Conservation (phyloP, 768 basidiomycete genomes). For the Clitopilus hobsonii region DNA sequence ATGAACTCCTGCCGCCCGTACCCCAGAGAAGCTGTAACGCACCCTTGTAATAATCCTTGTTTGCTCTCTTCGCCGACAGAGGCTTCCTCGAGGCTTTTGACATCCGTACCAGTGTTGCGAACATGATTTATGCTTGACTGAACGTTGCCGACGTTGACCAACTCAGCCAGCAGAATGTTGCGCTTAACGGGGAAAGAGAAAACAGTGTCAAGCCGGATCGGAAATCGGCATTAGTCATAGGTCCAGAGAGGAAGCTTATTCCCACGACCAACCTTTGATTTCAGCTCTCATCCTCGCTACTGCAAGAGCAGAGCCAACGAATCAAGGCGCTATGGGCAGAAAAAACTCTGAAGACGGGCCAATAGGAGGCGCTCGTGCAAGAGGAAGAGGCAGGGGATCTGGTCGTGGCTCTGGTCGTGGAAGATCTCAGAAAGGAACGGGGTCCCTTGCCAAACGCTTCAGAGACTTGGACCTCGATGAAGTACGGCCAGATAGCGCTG, state of each 20-base stretch:
- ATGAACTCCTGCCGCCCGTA: not conserved
- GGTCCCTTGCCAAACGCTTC: slow-evolving; percentile 11
- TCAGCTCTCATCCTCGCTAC: not conserved
- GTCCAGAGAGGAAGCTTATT: not conserved
- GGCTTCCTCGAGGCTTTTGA: slow-evolving; percentile 85
- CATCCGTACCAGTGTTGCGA: slow-evolving; percentile 59
- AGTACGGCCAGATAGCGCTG: slow-evolving; percentile 50
- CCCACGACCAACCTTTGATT: not conserved
- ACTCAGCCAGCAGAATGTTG: not conserved
- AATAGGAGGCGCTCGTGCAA: slow-evolving; percentile 28
- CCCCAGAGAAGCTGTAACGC: slow-evolving; percentile 6
- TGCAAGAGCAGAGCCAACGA: not conserved
- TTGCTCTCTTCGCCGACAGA: slow-evolving; percentile 81
- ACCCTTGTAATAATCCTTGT: slow-evolving; percentile 99
- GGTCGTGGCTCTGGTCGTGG: slow-evolving; percentile 16
- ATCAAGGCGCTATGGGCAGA: slow-evolving; percentile 27
- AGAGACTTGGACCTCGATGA: slow-evolving; percentile 7
- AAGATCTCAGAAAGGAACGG: slow-evolving; percentile 10
- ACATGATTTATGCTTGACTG: slow-evolving; percentile 36
- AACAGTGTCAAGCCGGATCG: not conserved
- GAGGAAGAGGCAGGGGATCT: slow-evolving; percentile 24
- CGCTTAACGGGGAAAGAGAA: not conserved
- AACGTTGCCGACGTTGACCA: not conserved
- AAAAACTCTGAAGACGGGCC: slow-evolving; percentile 28
- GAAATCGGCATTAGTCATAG: not conserved